These are phyloP conservation scores for Tubosaeta brunneosetosa DNA, from an alignment of 768 basidiomycete genomes.

Conservation along the genomic window DNA sequence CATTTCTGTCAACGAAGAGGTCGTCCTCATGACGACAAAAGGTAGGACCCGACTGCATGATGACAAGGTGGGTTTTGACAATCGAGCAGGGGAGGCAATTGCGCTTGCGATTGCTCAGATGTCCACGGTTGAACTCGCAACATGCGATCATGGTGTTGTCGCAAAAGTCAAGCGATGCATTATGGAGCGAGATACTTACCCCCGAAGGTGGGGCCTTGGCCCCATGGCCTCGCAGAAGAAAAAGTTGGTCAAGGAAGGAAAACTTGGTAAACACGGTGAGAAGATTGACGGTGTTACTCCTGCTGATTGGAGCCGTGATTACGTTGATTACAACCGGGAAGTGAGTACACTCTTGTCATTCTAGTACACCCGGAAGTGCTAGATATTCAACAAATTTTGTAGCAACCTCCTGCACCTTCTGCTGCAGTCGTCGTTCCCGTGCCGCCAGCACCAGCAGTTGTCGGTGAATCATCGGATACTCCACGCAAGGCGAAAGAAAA, in stretches of 20 bases:
- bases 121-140: slow-evolving; percentile 97
- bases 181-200: slow-evolving; percentile 99
- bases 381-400: slow-evolving; percentile 11
- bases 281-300: slow-evolving; percentile 86
- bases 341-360: slow-evolving; percentile 27
- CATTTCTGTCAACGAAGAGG: slow-evolving; percentile 91
- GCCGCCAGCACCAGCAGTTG: slow-evolving; percentile 28
- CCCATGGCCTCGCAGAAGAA: slow-evolving; percentile 97
- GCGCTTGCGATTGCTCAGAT: slow-evolving; percentile 94
- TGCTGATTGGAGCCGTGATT: slow-evolving; percentile 84
- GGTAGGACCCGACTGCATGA: slow-evolving; percentile 40
- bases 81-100: slow-evolving; percentile 73
- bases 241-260: slow-evolving; percentile 97
- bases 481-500: slow-evolving; percentile 61
- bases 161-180: slow-evolving; percentile 99
- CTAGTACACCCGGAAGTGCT: neutral
- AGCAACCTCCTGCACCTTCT: slow-evolving; percentile 39
- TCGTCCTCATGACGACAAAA: slow-evolving; percentile 98
- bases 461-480: slow-evolving; percentile 31
- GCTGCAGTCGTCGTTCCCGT: slow-evolving; percentile 19
- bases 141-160: slow-evolving; percentile 97
- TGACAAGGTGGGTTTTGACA: neutral
- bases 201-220: slow-evolving; percentile 97
- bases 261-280: slow-evolving; percentile 93
- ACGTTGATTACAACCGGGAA: slow-evolving; percentile 87